A percentile compares a stretch with the other conserved stretches of the same genome.
phyloP scores from a whole-genome alignment of 345 rosid genomes.

The Brassica nigra region DNA sequence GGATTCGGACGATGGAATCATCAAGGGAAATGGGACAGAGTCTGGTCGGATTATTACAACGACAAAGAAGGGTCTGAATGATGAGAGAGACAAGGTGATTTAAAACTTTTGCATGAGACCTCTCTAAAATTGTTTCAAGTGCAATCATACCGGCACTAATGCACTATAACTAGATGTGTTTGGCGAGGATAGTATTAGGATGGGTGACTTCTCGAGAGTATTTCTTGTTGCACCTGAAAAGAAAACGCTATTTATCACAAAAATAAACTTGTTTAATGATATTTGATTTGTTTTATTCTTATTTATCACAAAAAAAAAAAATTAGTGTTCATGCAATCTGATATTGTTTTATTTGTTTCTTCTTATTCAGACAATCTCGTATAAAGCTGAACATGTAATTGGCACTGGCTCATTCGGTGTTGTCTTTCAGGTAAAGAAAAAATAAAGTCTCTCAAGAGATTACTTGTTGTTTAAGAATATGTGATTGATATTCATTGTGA shows the following conservation, averaged over 20 bases:
- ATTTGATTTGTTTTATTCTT: too few relatives aligned
- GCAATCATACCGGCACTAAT: too few relatives aligned
- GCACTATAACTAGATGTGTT: too few relatives aligned
- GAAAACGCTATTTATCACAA: too few relatives aligned
- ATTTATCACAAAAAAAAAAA: not conserved
- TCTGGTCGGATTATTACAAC: constrained; percentile 91
- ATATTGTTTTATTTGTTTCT: not conserved
- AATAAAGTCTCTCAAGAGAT: not conserved
- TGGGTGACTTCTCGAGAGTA: too few relatives aligned
- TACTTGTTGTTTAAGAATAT: not conserved
- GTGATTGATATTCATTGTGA: not conserved
- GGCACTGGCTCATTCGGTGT: constrained; percentile 97
- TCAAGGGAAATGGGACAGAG: constrained; percentile 75
- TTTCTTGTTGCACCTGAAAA: too few relatives aligned
- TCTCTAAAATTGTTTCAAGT: not conserved
- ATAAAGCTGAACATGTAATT: constrained; percentile 87
- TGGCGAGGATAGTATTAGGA: too few relatives aligned
- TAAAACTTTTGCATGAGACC: not conserved
- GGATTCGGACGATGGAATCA: constrained; percentile 28
- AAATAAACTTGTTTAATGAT: too few relatives aligned
- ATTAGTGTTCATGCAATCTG: not conserved
- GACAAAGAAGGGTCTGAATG: constrained; percentile 80
- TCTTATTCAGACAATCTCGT: constrained; percentile 66
- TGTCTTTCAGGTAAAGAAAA: constrained; percentile 70
- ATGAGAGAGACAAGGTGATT: constrained; percentile 71